Evolutionary conservation across 148 eudicot species (phyloP), one percentile per base, ranked within the genome.

Genomic region (Rhododendron simsii): DNA sequence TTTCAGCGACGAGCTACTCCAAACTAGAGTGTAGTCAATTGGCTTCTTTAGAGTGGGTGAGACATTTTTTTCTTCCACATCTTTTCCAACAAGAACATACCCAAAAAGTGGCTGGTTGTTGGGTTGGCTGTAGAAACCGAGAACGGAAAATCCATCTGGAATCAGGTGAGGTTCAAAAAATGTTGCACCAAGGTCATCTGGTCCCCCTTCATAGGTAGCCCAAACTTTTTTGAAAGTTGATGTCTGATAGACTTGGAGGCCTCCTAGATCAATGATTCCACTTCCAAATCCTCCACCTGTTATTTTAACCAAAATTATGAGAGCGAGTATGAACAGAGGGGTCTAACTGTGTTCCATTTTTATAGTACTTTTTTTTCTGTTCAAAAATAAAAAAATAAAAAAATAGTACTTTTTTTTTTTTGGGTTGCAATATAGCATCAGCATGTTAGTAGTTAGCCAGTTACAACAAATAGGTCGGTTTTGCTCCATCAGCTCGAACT

Each of bases 211-310:
- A 65, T 86, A 2, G 39, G 81, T 48, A 26, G 88, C 87, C 90
- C 90, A 88, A 28, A 88, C 65, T 80, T 88, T 84, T 16, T 33
- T 86, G 51, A 88, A 88, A 11, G 86, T 23, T 57, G 86, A 35
- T 11, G 81, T 57, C 73, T 88, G 86, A 44, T 44, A 80, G 12
- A 88, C 90, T 57, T 83, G 26, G 33, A 88, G 87, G 20, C 88
- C 90, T 47, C 89, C 89, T 16, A 88, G 85, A 85, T 88, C 89
- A 85, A 88, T 85, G 33, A 18, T 74, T 78, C 89, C 87, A 81
- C 80, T 88, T 59, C 44, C 85, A 85, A 88, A 88, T 20, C 83
- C 89, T 59, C 44, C 79, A 50, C 86, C 90, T 88, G 59, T 83
- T 12, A 53, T 45, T 5, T 37, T 59, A 35, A 48, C 80, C 3